Conservation (phyloP, 768 basidiomycete species). For the Suillus subluteus region DNA sequence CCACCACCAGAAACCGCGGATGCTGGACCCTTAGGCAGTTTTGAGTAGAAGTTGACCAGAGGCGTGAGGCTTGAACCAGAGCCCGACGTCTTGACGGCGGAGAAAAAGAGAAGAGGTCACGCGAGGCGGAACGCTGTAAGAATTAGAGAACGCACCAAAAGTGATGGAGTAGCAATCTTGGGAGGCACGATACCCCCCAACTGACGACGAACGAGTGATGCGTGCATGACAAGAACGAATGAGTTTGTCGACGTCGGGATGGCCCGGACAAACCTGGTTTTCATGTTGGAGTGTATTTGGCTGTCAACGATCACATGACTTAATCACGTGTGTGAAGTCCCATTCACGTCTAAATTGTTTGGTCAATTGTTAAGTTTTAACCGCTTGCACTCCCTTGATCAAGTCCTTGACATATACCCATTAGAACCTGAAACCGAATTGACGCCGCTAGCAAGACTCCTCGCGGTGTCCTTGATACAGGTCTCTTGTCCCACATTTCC, state of each 20-base stretch:
- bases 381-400: background rate
- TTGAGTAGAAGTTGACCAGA: constrained; percentile 95
- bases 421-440: background rate
- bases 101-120: constrained; percentile 17
- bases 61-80: constrained; percentile 79
- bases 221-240: constrained; percentile 61
- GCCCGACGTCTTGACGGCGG: constrained; percentile 64
- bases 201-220: constrained; percentile 82
- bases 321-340: background rate
- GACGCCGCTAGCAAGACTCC: background rate
- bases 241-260: constrained; percentile 22
- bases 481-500: too few relatives aligned
- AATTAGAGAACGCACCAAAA: constrained; percentile 57
- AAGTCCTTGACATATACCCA: background rate
- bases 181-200: constrained; percentile 88
- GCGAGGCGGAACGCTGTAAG: background rate
- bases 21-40: constrained; percentile 88
- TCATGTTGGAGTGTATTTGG: constrained; percentile 5
- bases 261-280: constrained; percentile 10
- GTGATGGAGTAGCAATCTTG: constrained; percentile 90
- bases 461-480: background rate
- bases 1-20: constrained; percentile 70
- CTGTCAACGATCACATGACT: background rate
- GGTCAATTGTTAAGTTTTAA: background rate
- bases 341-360: background rate